These are phyloP conservation scores for Paratinospora sagittata DNA, from an alignment of 164 flowering plant species.

Conservation along the genomic window DNA sequence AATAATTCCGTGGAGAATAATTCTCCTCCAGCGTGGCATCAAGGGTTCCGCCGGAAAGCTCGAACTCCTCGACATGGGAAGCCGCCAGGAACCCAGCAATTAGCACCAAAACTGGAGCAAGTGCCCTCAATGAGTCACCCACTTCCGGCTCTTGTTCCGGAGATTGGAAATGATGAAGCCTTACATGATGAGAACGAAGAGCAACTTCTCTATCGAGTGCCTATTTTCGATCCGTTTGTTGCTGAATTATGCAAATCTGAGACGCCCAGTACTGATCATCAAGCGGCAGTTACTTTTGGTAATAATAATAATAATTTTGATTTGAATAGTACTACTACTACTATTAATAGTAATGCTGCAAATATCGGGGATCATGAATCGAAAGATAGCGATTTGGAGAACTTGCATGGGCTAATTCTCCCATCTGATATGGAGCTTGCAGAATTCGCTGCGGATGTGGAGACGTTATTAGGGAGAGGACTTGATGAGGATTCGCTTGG, in stretches of 20 bases:
- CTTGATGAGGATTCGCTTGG: slow-evolving; percentile 55
- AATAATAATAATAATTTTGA: background rate
- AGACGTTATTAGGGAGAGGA: slow-evolving; percentile 62
- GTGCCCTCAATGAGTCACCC: slow-evolving; percentile 13
- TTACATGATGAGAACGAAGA: slow-evolving; percentile 54
- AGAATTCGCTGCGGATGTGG: slow-evolving; percentile 85
- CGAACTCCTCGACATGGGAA: slow-evolving; percentile 56
- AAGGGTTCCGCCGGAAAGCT: slow-evolving; percentile 61
- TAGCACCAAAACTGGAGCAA: slow-evolving; percentile 13
- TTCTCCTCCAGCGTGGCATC: slow-evolving; percentile 57
- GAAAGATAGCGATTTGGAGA: slow-evolving; percentile 5
- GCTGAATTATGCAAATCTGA: slow-evolving; percentile 36
- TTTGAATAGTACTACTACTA: background rate
- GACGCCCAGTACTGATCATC: background rate
- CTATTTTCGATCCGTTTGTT: slow-evolving; percentile 51
- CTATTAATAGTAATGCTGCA: background rate
- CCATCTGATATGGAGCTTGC: slow-evolving; percentile 73
- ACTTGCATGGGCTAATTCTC: slow-evolving; percentile 31
- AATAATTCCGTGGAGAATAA: background rate
- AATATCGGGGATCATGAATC: background rate
- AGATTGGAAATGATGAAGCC: slow-evolving; percentile 37
- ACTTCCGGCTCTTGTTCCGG: slow-evolving; percentile 50
- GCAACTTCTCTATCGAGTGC: slow-evolving; percentile 76
- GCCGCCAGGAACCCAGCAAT: slow-evolving; percentile 3
- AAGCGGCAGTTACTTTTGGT: background rate